Conservation (phyloP, 2,329 filamentous ascomycete species). For the Hirsutella rhossiliensis region DNA sequence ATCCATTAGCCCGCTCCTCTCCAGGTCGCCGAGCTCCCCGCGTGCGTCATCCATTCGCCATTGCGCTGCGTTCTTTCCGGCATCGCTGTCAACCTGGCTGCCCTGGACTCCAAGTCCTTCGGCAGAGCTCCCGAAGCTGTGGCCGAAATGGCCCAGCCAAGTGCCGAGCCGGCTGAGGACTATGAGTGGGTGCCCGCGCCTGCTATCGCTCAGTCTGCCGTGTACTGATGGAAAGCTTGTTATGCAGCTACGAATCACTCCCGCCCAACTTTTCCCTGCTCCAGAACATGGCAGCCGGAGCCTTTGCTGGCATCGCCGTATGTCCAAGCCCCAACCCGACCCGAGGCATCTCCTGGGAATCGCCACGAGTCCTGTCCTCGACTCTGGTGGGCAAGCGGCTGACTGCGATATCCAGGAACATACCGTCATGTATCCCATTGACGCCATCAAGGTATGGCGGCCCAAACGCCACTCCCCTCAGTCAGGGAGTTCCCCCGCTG, state of each 20-base stretch:
- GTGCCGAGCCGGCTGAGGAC: slow-evolving; percentile 50
- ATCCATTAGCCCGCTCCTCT: too few relatives aligned
- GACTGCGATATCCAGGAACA: slow-evolving; percentile 60
- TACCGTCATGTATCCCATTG: slow-evolving; percentile 97
- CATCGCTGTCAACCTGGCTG: slow-evolving; percentile 41
- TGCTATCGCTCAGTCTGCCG: background rate
- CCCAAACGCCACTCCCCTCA: background rate
- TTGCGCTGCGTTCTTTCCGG: background rate
- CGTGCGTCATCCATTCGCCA: background rate
- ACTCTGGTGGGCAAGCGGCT: background rate
- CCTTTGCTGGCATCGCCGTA: slow-evolving; percentile 93
- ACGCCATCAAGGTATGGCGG: slow-evolving; percentile 76
- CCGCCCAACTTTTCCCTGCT: slow-evolving; percentile 88
- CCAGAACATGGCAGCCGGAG: slow-evolving; percentile 92
- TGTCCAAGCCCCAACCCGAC: slow-evolving; percentile 16
- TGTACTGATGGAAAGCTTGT: background rate
- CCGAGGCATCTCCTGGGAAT: background rate
- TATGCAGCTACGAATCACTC: slow-evolving; percentile 72
- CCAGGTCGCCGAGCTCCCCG: background rate
- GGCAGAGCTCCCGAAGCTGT: slow-evolving; percentile 54
- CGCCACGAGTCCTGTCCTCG: background rate
- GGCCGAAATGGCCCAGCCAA: slow-evolving; percentile 59
- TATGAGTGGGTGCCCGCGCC: slow-evolving; percentile 42
- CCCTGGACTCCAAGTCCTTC: slow-evolving; percentile 47
- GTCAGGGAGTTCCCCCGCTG: background rate